Conservation (phyloP, 1,284 basidiomycete species). For the Ustilago bromivora region DNA sequence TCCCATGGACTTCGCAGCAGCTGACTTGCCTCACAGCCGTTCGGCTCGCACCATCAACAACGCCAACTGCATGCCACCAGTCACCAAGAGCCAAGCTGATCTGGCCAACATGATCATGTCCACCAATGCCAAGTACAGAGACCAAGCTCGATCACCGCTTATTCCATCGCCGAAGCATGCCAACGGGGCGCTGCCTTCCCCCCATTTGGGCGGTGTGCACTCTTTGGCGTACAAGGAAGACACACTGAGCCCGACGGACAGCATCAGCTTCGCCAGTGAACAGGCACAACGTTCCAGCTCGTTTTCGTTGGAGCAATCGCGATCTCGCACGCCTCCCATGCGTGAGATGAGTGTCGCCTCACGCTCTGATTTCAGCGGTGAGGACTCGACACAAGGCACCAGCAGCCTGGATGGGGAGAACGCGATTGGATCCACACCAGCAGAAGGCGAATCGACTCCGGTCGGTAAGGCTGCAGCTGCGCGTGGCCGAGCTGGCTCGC, state of each 20-base stretch:
- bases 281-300: conserved; percentile 15
- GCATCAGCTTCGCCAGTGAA: conserved; percentile 18
- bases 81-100: conserved; percentile 22
- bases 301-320: conserved; percentile 18
- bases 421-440: background rate
- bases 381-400: conserved; percentile 17
- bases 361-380: conserved; percentile 7
- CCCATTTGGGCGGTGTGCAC: conserved; percentile 32
- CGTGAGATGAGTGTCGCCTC: conserved; percentile 20
- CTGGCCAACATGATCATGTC: conserved; percentile 34
- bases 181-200: conserved; percentile 22
- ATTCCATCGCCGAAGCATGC: conserved; percentile 24
- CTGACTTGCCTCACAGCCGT: conserved; percentile 20
- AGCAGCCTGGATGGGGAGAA: conserved; percentile 27
- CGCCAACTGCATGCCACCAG: background rate
- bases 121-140: conserved; percentile 30
- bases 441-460: conserved; percentile 34
- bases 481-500: conserved; percentile 7
- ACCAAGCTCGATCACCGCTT: conserved; percentile 38
- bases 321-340: conserved; percentile 29
- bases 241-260: conserved; percentile 23
- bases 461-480: conserved; percentile 17
- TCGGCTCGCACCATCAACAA: conserved; percentile 25
- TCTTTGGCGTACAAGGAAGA: conserved; percentile 36
- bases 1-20: conserved; percentile 1